phyloP scores from a whole-genome alignment of 495 filamentous ascomycete species.

The Stereocaulon alpinum region DNA sequence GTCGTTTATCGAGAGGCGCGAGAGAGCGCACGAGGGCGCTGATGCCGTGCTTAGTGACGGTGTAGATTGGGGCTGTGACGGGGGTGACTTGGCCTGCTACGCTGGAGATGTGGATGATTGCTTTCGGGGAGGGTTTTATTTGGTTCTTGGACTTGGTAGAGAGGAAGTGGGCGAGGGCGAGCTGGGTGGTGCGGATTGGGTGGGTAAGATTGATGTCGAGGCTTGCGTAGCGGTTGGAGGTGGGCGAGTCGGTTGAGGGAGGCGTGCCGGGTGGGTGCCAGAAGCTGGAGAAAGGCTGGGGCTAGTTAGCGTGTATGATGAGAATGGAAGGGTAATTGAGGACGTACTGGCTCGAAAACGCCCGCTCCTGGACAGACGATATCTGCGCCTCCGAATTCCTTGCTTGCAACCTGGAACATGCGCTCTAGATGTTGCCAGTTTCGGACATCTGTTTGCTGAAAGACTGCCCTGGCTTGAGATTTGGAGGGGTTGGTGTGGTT shows the following conservation, averaged over 20 bases:
- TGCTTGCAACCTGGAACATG: constrained; percentile 45
- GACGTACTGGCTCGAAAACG: constrained; percentile 49
- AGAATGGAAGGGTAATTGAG: not conserved
- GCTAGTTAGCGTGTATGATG: not conserved
- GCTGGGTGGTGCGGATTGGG: constrained; percentile 56
- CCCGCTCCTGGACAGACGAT: constrained; percentile 63
- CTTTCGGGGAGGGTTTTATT: constrained; percentile 27
- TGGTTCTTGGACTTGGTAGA: constrained; percentile 37
- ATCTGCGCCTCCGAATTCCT: constrained; percentile 48
- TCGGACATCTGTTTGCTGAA: constrained; percentile 53
- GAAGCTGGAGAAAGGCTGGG: constrained; percentile 51
- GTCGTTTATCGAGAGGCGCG: constrained; percentile 35
- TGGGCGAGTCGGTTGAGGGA: constrained; percentile 38
- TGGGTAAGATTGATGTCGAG: constrained; percentile 62
- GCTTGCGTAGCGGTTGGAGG: constrained; percentile 41
- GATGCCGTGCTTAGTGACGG: constrained; percentile 53
- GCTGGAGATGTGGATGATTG: constrained; percentile 51
- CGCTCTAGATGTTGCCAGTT: constrained; percentile 48
- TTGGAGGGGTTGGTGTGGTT: constrained; percentile 30
- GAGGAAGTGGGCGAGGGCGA: constrained; percentile 52
- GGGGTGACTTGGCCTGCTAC: constrained; percentile 50
- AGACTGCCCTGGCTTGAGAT: constrained; percentile 40
- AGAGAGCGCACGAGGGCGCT: constrained; percentile 49
- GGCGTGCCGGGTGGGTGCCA: constrained; percentile 50
- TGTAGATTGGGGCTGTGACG: constrained; percentile 46